Evolutionary conservation across 1,284 basidiomycete genomes (phyloP), one percentile per base, ranked within the genome.

Genomic region (Fomitopsis palustris): DNA sequence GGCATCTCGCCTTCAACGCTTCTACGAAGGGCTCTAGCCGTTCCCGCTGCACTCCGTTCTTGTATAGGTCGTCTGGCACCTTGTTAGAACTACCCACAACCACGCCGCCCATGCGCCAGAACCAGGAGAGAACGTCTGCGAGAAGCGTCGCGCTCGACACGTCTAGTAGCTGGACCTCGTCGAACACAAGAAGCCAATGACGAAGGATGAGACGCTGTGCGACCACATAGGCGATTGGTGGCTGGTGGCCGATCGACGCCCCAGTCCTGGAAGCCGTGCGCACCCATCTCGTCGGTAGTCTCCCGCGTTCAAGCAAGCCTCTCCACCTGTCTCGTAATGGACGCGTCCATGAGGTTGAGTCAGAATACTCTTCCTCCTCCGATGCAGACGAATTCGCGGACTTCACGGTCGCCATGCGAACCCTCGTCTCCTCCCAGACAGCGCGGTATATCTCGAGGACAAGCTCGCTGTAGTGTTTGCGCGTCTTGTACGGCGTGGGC

Each of bases 31-130:
- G 79, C 38, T 83, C 81, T 62, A 89, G 78, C 23, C 86, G 77
- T 54, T 87, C 82, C 17, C 81, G 72, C 67, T 88, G 86, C 0
- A 90, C 85, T 12, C 87, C 88, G 67, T 87, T 84, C 67, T 82
- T 80, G 73, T 90, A 90, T 12, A 90, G 74, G 65, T 90, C 86
- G 59, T 86, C 84, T 0, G 86, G 86, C 7, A 88, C 78, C 53
- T 85, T 81, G 69, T 88, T 88, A 61, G 77, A 78, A 61, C 77
- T 76, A 38, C 77, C 72, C 56, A 79, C 78, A 35, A 91, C 77
- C 17, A 91, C 83, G 1, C 88, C 88, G 17, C 88, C 89, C 65
- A 91, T 78, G 2, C 87, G 78, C 88, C 88, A 90, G 67, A 85
- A 92, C 82, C 86, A 89, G 25, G 84, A 83, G 6, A 91, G 71